Base-by-base conservation (phyloP, 2,329 filamentous ascomycete genomes). In the Colletotrichum cordylinicola region DNA sequence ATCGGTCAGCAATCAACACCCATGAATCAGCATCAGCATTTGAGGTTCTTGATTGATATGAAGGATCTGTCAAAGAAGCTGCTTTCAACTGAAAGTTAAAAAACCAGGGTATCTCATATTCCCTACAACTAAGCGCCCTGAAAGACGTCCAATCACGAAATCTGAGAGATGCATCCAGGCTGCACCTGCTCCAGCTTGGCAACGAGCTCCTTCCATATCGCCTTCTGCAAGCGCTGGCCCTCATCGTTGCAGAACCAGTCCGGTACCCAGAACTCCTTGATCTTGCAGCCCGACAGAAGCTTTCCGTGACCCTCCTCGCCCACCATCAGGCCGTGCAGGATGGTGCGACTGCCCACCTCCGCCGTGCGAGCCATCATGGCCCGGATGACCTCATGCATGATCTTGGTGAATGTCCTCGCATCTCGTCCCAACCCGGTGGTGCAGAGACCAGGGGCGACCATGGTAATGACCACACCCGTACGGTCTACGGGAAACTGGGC, bases 401-500 rank as follows among this genome's bases (percentile, higher is more conserved):
- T 37, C 13, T 60, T 55, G 37, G 62, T 39, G 35, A 66, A 48
- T 13, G 39, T 48, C 12, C 65, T 61, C 39, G 65, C 67, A 29
- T 77, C 39, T 12, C 71, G 60, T n/a, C 48, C 62, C 29, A 82
- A 77, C 0, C 76, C 78, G 1, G 81, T 81, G 61, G 78, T 80
- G 77, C 81, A 82, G 4, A 85, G 72, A 2, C 84, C 84, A 1
- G 84, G 84, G 67, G 80, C 80, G 21, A 83, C 60, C 1, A 80
- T 33, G 73, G 84, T 85, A 18, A 85, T 61, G 39, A 84, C 76
- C 27, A 85, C 82, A 2, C 82, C 81, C 1, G 80, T 81, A 7
- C 77, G 77, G 0, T 79, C 77, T 1, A 80, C 76, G 8, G 83
- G 82, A 8, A 78, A 18, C 2, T 81, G 75, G 1, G 71, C 61